Base-by-base conservation (phyloP, 768 basidiomycete species). In the Tephrocybe rancida region DNA sequence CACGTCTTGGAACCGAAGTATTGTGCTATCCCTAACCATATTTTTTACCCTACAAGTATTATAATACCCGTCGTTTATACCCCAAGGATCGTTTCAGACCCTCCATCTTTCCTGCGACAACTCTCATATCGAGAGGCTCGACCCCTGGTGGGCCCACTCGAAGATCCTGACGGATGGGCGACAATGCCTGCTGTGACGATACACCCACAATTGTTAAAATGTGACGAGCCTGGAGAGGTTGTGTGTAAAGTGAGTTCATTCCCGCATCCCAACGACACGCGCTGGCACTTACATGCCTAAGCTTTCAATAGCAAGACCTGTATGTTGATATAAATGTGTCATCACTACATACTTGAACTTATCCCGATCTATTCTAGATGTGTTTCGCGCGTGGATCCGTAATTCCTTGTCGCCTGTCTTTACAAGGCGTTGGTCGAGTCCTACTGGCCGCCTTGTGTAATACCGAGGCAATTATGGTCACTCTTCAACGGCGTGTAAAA, bases 361-460 rank as follows among this genome's bases (percentile, higher is more conserved):
- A 35, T 51, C 5, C 14, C 3, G 19, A 29, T 18, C 30, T 5
- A 41, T 19, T 21, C 8, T 19, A 72, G 73, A 61, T 69, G 39
- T 66, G 61, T 19, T 78, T 74, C 49, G 70, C 73, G 7, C 68
- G 75, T 30, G 76, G 75, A 8, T 64, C 73, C 2, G 61, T 71
- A n/a, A 68, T 78, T 21, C 74, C 76, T 9, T 70, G 68, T 45
- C 61, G 66, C 39, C 41, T 76, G 3, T 56, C 61, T 18, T 54
- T 76, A 22, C 56, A 63, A 22, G 65, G 70, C 55, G 50, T 52
- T 2, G 65, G 74, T 50, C 24, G 51, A 3, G 61, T 69, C 22
- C 70, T 62, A 1, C 66, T 75, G 18, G 71, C 73, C 24, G 46
- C 64, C 0, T 60, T 73, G 5, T 61, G 65, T 13, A 51, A 61